A percentile compares a stretch with the other conserved stretches of the same genome.
These are phyloP conservation scores for Lipomyces kockii DNA, from an alignment of 805 yeast species.

Conservation along the genomic window DNA sequence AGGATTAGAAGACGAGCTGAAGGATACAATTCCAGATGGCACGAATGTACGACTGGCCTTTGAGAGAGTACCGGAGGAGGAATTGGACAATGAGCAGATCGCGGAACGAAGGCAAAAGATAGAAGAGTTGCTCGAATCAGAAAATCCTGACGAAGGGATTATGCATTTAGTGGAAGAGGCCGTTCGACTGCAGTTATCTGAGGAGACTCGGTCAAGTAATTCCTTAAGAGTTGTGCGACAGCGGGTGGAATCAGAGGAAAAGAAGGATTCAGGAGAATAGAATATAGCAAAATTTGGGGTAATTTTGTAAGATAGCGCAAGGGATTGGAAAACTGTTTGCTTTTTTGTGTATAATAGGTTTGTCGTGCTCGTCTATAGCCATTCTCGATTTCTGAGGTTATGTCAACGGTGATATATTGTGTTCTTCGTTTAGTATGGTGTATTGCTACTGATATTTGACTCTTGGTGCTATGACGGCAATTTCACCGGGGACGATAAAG, in stretches of 20 bases:
- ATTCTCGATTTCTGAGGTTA: too few species aligned
- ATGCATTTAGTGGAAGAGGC: slow-evolving; percentile 69
- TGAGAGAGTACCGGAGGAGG: slow-evolving; percentile 40
- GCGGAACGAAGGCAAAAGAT: slow-evolving; percentile 56
- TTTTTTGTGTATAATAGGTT: too few species aligned
- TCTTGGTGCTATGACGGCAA: too few species aligned
- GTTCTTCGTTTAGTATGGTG: too few species aligned
- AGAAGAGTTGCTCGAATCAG: slow-evolving; percentile 74
- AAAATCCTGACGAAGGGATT: slow-evolving; percentile 78
- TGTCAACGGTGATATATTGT: too few species aligned
- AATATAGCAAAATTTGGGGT: neutral
- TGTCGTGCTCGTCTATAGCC: too few species aligned
- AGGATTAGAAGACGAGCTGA: slow-evolving; percentile 17
- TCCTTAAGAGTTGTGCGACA: neutral
- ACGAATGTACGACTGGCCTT: slow-evolving; percentile 35
- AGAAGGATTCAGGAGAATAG: neutral
- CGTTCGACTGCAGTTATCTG: slow-evolving; percentile 48
- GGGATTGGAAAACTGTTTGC: too few species aligned
- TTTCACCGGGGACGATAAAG: too few species aligned
- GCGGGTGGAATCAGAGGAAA: neutral
- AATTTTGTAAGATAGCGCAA: neutral
- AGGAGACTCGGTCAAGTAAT: neutral
- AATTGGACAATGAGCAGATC: slow-evolving; percentile 34
- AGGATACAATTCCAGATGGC: slow-evolving; percentile 12
- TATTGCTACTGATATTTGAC: too few species aligned